Percentiles rank a stretch among this genome's conserved stretches.
Conservation (phyloP, 2,329 filamentous ascomycete genomes). For the Podosphaera aphanis region DNA sequence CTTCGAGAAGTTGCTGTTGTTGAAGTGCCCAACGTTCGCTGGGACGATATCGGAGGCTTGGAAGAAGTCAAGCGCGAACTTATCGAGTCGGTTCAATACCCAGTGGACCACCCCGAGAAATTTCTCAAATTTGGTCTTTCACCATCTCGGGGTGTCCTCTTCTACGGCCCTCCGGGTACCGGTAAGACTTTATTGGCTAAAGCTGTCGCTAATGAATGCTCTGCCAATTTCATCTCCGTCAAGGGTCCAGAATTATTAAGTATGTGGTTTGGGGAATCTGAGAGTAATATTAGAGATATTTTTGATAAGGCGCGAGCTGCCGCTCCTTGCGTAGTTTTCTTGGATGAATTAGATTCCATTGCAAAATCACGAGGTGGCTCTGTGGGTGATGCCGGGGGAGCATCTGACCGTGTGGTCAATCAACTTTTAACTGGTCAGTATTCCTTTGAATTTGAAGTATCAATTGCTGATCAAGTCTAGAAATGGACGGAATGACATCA, state of each 20-base stretch:
- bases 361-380: slow-evolving; percentile 98
- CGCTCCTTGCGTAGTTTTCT: slow-evolving; percentile 93
- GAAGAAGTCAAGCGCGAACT: slow-evolving; percentile 98
- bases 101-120: slow-evolving; percentile 96
- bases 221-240: slow-evolving; percentile 98
- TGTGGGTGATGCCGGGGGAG: slow-evolving; percentile 85
- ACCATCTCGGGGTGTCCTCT: slow-evolving; percentile 90
- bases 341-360: slow-evolving; percentile 96
- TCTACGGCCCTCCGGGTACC: slow-evolving; percentile 97
- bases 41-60: slow-evolving; percentile 98
- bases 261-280: slow-evolving; percentile 99
- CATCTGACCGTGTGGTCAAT: slow-evolving; percentile 98
- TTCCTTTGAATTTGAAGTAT: neutral
- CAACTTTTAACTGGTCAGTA: slow-evolving; percentile 82
- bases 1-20: slow-evolving; percentile 97
- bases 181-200: slow-evolving; percentile 99
- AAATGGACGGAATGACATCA: slow-evolving; percentile 99
- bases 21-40: slow-evolving; percentile 96
- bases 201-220: slow-evolving; percentile 96
- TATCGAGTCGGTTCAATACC: slow-evolving; percentile 96
- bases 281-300: slow-evolving; percentile 98
- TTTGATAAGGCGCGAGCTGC: slow-evolving; percentile 98
- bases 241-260: slow-evolving; percentile 95
- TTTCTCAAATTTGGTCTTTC: slow-evolving; percentile 99
- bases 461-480: slow-evolving; percentile 19